These are phyloP conservation scores for Sparassis latifolia DNA, from an alignment of 1,284 basidiomycete species.

Conservation along the genomic window DNA sequence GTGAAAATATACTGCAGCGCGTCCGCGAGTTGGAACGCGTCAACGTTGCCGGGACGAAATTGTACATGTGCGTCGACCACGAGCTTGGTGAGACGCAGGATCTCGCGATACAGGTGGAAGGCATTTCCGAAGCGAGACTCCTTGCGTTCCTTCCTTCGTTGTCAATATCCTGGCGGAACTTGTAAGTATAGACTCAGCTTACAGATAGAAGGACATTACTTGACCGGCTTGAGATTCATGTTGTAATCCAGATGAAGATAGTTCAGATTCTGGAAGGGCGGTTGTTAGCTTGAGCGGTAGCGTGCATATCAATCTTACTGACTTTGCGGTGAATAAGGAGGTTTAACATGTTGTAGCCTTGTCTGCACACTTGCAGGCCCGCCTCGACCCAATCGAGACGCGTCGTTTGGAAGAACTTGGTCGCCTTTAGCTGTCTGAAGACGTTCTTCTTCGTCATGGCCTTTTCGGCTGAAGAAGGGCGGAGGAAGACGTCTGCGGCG, in stretches of 20 bases:
- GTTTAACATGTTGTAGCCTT: conserved; percentile 99
- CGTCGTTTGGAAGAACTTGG: conserved; percentile 99
- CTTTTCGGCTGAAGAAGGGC: too few relatives aligned
- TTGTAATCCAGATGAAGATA: conserved; percentile 93
- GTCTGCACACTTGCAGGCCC: conserved; percentile 95
- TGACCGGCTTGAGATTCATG: conserved; percentile 96
- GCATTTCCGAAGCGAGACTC: conserved; percentile 99
- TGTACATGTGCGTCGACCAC: conserved; percentile 99
- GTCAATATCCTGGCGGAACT: conserved; percentile 74
- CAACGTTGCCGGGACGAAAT: conserved; percentile 96
- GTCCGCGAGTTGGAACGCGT: conserved; percentile 98
- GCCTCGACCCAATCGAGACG: conserved; percentile 99
- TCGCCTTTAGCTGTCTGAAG: conserved; percentile 93
- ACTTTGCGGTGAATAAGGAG: conserved; percentile 97
- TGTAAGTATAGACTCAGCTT: neutral
- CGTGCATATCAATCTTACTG: conserved; percentile 9
- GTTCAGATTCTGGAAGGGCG: conserved; percentile 75
- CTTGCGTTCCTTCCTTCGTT: conserved; percentile 98
- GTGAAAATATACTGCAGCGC: conserved; percentile 98
- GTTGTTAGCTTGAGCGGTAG: conserved; percentile 6
- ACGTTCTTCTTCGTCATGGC: conserved; percentile 97
- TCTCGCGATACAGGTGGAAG: conserved; percentile 97
- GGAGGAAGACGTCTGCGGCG: too few relatives aligned
- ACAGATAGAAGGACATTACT: conserved; percentile 37
- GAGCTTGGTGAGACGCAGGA: conserved; percentile 94